These are phyloP conservation scores for Gillenia trifoliata DNA, from an alignment of 306 rosid species.

Conservation along the genomic window DNA sequence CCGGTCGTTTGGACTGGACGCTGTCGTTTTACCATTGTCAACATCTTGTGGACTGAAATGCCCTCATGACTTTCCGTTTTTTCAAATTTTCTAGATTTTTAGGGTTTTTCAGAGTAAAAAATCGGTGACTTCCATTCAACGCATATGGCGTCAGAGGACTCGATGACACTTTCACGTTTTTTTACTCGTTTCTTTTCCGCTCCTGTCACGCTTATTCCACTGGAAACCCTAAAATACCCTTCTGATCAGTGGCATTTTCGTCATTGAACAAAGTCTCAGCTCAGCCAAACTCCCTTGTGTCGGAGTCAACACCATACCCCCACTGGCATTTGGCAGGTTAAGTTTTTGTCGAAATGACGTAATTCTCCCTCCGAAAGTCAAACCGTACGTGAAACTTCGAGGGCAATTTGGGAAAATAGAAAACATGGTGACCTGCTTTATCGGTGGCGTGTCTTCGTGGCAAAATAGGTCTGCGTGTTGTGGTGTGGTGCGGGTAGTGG, in stretches of 20 bases:
- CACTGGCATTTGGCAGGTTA: neutral
- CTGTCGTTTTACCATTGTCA: neutral
- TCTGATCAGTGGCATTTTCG: neutral
- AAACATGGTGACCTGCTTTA: slow-evolving; percentile 18
- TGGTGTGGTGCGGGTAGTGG: slow-evolving; percentile 49
- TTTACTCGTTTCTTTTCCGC: slow-evolving; percentile 19
- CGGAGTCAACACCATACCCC: slow-evolving; percentile 9
- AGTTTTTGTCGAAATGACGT: neutral
- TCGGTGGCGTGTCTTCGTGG: slow-evolving; percentile 85
- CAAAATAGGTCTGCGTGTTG: slow-evolving; percentile 33
- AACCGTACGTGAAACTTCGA: neutral
- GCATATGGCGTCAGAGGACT: slow-evolving; percentile 36
- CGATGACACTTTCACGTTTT: slow-evolving; percentile 35
- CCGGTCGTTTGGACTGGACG: slow-evolving; percentile 18
- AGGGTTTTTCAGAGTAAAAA: slow-evolving; percentile 7
- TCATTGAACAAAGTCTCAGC: neutral
- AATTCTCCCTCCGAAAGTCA: slow-evolving; percentile 8
- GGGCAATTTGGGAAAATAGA: slow-evolving; percentile 32
- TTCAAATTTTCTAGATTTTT: neutral
- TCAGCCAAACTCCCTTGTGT: neutral
- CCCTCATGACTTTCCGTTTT: slow-evolving; percentile 10
- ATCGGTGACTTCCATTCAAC: slow-evolving; percentile 44
- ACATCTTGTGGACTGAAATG: slow-evolving; percentile 14
- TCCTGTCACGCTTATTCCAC: neutral
- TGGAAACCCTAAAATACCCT: slow-evolving; percentile 41